Base-by-base conservation (phyloP, 2,329 filamentous ascomycete species). In the Epicoccum sorghinum region DNA sequence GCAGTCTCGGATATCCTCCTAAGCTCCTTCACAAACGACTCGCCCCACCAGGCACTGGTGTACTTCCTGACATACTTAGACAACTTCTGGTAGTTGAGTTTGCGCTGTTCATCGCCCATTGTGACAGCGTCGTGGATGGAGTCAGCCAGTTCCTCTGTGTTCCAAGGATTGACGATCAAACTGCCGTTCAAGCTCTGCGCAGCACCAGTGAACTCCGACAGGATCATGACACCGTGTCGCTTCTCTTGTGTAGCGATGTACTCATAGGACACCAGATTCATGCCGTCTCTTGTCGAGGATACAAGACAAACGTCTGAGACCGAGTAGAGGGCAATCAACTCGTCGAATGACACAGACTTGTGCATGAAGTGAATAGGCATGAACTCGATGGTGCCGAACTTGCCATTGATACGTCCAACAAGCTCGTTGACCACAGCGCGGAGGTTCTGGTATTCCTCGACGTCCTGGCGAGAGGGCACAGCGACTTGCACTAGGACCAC, bases 321-420 rank as follows among this genome's bases (percentile, higher is more conserved):
- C 13, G 91, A 90, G 72, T 98, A 98, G 7, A 98, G 84, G 0
- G 93, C 93, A 44, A 96, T 93, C 32, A 99, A 86, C 78, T 98
- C 95, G 65, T 97, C 92, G 66, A 98, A 97, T 43, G 87, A 87
- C 70, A 98, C 92, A 4, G 91, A 96, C 78, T 97, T 96, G 79
- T 98, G 95, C 68, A 98, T 87, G 80, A 97, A 98, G 77, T 98
- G 95, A 66, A 99, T 98, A 1, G 95, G 95, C 89, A 96, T 97
- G 79, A 97, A 98, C 76, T 98, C 93, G 69, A 98, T 89, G 29
- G 93, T 97, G 73, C 93, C 93, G 70, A 97, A 98, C 72, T 90
- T 92, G 70, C 95, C 95, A 72, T 99, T 99, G 79, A 99, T 98
- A 57, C 93, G 86, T 33, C 95, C 95, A 12, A 98, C 93, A 9